These are phyloP conservation scores for Phaffia rhodozyma DNA, from an alignment of 1,284 basidiomycete species.

Conservation along the genomic window DNA sequence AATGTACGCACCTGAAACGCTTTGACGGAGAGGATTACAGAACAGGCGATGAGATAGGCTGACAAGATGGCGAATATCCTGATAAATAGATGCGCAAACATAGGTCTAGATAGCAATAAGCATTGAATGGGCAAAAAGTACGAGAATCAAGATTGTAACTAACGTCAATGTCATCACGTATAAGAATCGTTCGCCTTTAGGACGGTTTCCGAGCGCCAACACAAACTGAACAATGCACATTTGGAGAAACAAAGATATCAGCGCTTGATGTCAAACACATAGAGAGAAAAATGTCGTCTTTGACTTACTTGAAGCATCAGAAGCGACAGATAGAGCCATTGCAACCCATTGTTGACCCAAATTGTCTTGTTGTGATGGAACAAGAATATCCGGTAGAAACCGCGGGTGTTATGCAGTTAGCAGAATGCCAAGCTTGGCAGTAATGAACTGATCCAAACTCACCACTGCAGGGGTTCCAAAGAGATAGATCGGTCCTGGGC, in stretches of 20 bases:
- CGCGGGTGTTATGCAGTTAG: constrained; percentile 19
- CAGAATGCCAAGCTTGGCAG: constrained; percentile 18
- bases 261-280: not conserved
- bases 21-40: constrained; percentile 65
- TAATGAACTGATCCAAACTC: constrained; percentile 26
- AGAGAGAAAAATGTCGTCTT: not conserved
- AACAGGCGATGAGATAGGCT: constrained; percentile 70
- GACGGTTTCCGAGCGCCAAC: constrained; percentile 87
- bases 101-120: not conserved
- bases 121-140: too few species aligned
- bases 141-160: constrained; percentile 23
- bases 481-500: constrained; percentile 41
- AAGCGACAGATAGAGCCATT: constrained; percentile 81
- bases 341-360: constrained; percentile 71
- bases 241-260: not conserved
- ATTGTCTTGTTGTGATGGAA: constrained; percentile 49
- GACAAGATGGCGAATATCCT: constrained; percentile 70
- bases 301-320: constrained; percentile 51
- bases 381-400: constrained; percentile 22
- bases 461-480: constrained; percentile 58
- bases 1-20: constrained; percentile 52
- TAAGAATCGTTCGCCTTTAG: constrained; percentile 78
- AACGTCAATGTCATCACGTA: constrained; percentile 71
- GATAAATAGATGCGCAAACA: not conserved
- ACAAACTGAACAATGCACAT: constrained; percentile 52